Evolutionary conservation across 257 asterid genomes (phyloP), one percentile per base, ranked within the genome.

Genomic region (Cynanchum wilfordii): DNA sequence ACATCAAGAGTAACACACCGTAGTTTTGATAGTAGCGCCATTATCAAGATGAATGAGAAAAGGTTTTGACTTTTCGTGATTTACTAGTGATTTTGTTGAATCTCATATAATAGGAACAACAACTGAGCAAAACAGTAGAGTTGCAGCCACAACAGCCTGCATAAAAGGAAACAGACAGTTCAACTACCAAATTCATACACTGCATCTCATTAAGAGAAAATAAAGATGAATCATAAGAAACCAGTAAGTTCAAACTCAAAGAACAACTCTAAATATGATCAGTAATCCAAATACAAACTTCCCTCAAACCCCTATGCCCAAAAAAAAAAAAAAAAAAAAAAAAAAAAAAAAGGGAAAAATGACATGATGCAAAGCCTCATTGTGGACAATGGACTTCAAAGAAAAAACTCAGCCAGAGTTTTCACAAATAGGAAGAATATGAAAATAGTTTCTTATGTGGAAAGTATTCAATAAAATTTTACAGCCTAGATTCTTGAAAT

Each of bases 1-100:
- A 94, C 99, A 84, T 94, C 99, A 77, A 94, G 86, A 1, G 98
- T 94, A 78, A 94, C 74, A 77, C 93, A 82, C 2, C 95, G 93
- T 66, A 94, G 82, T 77, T 82, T 94, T 12, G 79, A 59, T 47
- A 94, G 83, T 69, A 86, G 70, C 44, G 97, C 88, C 99, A 94
- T 94, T 59, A 73, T 74, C 70, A 69, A 70, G 69, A 75, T 52
- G 75, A 79, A 50, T 33, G 66, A 58, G 49, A 24, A n/a, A 67
- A 9, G 47, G 57, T 9, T n/a, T 5, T 25, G 16, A 45, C 19
- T 52, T 36, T 63, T 44, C 4, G 19, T 12, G 6, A 25, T 40
- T 49, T 25, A 56, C 29, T 75, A 44, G 16, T 6, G 57, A 66
- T 33, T 29, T 38, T 19, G 71, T 7, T n/a, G 30, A 49, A 25